These are phyloP conservation scores for Globisporangium megalacanthum DNA, from an alignment of 352 stramenopile genomes.

Conservation along the genomic window DNA sequence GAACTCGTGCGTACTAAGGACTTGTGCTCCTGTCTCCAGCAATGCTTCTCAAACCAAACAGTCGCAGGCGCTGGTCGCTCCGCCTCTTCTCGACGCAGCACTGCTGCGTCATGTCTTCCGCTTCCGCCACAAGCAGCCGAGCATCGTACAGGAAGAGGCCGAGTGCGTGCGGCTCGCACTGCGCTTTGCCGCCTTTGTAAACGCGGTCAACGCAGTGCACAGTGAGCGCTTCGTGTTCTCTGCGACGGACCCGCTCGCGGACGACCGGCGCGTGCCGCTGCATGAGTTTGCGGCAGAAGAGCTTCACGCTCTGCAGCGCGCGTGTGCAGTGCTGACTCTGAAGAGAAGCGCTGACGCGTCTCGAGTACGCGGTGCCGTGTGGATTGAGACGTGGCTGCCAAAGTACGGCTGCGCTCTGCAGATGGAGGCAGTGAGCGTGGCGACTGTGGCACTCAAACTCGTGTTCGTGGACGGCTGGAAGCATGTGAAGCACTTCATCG, in stretches of 20 bases:
- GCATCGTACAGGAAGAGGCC: constrained; percentile 17
- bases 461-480: constrained; percentile 42
- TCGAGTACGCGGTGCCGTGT: constrained; percentile 17
- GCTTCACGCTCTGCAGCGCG: constrained; percentile 15
- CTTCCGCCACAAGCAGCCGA: constrained; percentile 38
- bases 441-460: constrained; percentile 23
- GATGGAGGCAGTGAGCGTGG: constrained; percentile 17
- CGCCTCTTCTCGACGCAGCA: background rate
- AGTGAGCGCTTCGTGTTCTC: constrained; percentile 12
- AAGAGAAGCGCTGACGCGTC: background rate
- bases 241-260: constrained; percentile 10
- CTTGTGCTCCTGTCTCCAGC: background rate
- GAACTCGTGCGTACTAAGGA: too few species aligned
- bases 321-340: constrained; percentile 11
- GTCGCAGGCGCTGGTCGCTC: background rate
- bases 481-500: constrained; percentile 26
- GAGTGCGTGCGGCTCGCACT: constrained; percentile 18
- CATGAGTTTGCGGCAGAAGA: constrained; percentile 24
- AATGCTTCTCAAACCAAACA: background rate
- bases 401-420: constrained; percentile 42
- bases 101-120: constrained; percentile 33
- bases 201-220: constrained; percentile 7
- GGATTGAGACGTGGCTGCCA: constrained; percentile 37
- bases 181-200: constrained; percentile 18
- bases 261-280: constrained; percentile 19